These are phyloP conservation scores for Fusarium setosum DNA, from an alignment of 2,329 filamentous ascomycete genomes.

Conservation along the genomic window DNA sequence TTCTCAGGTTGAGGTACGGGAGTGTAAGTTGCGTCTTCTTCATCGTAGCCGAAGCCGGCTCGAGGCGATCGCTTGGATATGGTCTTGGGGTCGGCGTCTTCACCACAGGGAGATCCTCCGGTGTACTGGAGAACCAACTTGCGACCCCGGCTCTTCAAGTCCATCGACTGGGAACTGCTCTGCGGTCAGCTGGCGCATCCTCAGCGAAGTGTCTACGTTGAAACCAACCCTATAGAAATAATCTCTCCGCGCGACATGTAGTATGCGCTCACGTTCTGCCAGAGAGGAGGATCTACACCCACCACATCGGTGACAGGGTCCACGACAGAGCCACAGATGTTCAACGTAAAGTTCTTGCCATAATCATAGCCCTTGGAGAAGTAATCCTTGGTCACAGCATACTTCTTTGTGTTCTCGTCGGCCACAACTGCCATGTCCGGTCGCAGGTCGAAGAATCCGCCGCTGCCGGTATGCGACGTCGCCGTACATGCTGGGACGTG, in stretches of 20 bases:
- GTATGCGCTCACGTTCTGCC: conserved; percentile 83
- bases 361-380: conserved; percentile 81
- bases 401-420: conserved; percentile 56
- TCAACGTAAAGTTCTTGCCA: conserved; percentile 83
- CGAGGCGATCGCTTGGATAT: conserved; percentile 45
- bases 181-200: conserved; percentile 20
- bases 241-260: conserved; percentile 74
- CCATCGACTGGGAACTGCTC: conserved; percentile 59
- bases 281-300: conserved; percentile 70
- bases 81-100: conserved; percentile 51
- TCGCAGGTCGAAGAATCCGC: conserved; percentile 69
- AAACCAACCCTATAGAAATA: conserved; percentile 79
- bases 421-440: conserved; percentile 62
- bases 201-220: neutral
- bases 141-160: conserved; percentile 71
- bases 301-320: conserved; percentile 71
- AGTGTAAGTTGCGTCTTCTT: conserved; percentile 34
- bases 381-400: conserved; percentile 61
- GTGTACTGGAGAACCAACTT: conserved; percentile 83
- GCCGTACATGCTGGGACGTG: conserved; percentile 65
- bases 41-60: conserved; percentile 39
- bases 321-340: conserved; percentile 83
- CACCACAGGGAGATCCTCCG: conserved; percentile 79
- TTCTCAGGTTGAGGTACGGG: conserved; percentile 23
- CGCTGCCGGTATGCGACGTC: conserved; percentile 64